A percentile compares a stretch with the other conserved stretches of the same genome.
phyloP scores from a whole-genome alignment of 2,329 filamentous ascomycete species.

The Botrytis fabae region DNA sequence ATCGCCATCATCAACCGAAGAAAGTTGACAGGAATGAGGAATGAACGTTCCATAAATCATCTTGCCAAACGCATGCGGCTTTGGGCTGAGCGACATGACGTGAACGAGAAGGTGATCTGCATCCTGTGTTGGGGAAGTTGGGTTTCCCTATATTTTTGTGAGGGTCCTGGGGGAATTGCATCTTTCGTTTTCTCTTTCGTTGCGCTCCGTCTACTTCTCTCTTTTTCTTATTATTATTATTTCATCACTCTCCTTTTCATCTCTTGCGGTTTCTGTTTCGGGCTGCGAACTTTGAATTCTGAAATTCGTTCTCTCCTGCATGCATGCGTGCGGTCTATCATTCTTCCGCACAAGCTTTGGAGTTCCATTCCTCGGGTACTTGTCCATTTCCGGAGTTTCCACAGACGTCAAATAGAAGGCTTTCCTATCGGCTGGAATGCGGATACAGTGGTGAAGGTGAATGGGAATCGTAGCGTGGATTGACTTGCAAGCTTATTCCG shows the following conservation, averaged over 20 bases:
- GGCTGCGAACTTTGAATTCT: neutral
- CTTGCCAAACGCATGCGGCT: no score
- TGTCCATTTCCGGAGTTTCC: neutral
- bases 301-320: neutral
- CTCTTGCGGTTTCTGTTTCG: neutral
- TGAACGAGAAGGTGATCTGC: no score
- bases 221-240: no score
- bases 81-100: no score
- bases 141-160: neutral
- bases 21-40: neutral
- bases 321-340: neutral
- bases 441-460: neutral
- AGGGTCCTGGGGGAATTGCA: no score
- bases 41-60: neutral
- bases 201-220: neutral
- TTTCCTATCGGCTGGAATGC: slow-evolving; percentile 1
- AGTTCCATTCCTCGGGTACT: neutral
- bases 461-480: neutral
- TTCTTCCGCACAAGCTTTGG: neutral
- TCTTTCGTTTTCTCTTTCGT: no score
- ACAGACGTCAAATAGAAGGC: neutral
- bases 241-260: neutral
- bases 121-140: neutral
- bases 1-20: neutral
- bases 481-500: neutral